These are phyloP conservation scores for Kodamaea sp. DNA, from an alignment of 1,139 yeast species.

Conservation along the genomic window DNA sequence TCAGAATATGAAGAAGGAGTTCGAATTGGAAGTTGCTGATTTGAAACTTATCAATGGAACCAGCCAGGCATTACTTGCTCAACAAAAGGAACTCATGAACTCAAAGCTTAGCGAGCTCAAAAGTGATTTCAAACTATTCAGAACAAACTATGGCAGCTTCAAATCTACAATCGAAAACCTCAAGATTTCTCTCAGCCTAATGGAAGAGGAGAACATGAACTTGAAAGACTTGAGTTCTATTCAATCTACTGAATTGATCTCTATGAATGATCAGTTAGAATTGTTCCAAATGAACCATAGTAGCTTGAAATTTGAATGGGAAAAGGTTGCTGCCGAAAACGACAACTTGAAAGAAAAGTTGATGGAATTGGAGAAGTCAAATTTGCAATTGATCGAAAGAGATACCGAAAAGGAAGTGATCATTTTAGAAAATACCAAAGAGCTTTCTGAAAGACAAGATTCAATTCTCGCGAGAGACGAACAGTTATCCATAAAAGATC, in stretches of 20 bases:
- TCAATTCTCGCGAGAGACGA: conserved; percentile 6
- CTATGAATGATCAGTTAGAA: conserved; percentile 13
- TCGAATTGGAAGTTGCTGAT: conserved; percentile 3
- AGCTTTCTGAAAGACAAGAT: conserved; percentile 10
- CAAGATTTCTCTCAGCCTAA: conserved; percentile 9
- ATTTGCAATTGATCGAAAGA: conserved; percentile 10
- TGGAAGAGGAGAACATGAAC: conserved; percentile 12
- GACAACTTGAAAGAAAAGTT: conserved; percentile 5
- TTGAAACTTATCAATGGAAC: conserved; percentile 8
- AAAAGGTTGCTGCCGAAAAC: conserved; percentile 6
- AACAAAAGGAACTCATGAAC: conserved; percentile 13
- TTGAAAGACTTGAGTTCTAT: conserved; percentile 12
- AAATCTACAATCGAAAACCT: conserved; percentile 14
- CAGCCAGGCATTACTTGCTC: conserved; percentile 8
- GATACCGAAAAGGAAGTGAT: conserved; percentile 14
- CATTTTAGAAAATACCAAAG: conserved; percentile 14
- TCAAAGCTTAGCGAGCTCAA: conserved; percentile 16
- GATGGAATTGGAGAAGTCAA: conserved; percentile 9
- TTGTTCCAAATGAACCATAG: conserved; percentile 12
- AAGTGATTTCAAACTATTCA: conserved; percentile 17
- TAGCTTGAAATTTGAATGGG: conserved; percentile 11
- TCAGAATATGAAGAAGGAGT: conserved; percentile 4
- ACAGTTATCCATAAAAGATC: conserved; percentile 5
- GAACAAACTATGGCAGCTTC: conserved; percentile 14
- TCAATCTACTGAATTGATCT: conserved; percentile 12